Base-by-base conservation (phyloP, 2,329 filamentous ascomycete species). In the Fusarium buharicum region DNA sequence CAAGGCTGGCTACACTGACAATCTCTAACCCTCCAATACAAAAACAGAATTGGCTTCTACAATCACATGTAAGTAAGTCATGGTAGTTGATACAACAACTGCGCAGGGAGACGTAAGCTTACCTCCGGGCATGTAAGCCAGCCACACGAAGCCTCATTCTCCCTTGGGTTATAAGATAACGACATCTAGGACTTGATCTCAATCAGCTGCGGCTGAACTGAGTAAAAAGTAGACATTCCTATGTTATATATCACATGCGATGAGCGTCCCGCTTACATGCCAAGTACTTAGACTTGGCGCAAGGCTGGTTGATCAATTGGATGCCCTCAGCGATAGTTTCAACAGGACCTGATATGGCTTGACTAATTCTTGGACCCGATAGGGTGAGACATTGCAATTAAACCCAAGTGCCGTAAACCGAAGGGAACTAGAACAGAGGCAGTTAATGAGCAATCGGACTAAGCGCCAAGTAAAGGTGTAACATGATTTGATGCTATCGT, bases 21-120 rank as follows among this genome's bases (percentile, higher is more conserved):
- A 22, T n/a, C 13, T 10, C 4, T 8, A 3, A 1, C 14, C 6
- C 4, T n/a, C 37, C 37, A 24, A 24, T n/a, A 14, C 18, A n/a
- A 14, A 9, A 12, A 13, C 2, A n/a, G 4, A 14, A 24, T 39
- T 22, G 13, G 13, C 7, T 12, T 24, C 20, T 24, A 14, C 18
- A 39, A 39, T 39, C 37, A 39, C 37, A 43, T 43, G 39, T 10
- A 43, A 43, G 39, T 10, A 43, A 43, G 24, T 43, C 39, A 39
- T 18, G 13, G 4, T 22, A 7, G 17, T 14, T 14, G 37, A 39
- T n/a, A 39, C 18, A 24, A 7, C 20, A 10, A 20, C 13, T 10
- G 18, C 22, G 37, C 13, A 39, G 14, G 18, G 20, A 39, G 37
- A 13, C 37, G 37, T 39, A 39, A 39, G 37, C 37, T 39, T 39